phyloP scores from a whole-genome alignment of 2,329 filamentous ascomycete genomes.

The Ascochyta koolunga region DNA sequence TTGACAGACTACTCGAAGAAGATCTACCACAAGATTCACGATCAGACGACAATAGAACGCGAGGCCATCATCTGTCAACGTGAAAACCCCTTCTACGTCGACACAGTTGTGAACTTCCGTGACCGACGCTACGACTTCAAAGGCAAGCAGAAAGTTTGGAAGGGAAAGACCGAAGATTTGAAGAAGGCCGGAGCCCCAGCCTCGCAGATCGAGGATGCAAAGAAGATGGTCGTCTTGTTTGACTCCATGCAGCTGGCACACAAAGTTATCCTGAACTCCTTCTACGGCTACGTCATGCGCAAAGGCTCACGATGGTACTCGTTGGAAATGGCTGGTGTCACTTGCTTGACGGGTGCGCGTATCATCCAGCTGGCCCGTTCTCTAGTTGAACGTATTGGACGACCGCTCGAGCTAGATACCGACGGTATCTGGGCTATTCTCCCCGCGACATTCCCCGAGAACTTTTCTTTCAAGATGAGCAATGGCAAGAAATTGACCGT shows the following conservation, averaged over 20 bases:
- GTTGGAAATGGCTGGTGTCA: slow-evolving; percentile 98
- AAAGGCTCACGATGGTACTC: slow-evolving; percentile 99
- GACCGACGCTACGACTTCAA: slow-evolving; percentile 99
- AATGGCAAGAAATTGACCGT: slow-evolving; percentile 96
- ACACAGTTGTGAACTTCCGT: slow-evolving; percentile 94
- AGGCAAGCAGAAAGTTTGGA: slow-evolving; percentile 97
- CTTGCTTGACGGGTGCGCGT: slow-evolving; percentile 90
- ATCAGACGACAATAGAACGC: slow-evolving; percentile 86
- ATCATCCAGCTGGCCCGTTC: slow-evolving; percentile 97
- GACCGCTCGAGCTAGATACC: slow-evolving; percentile 92
- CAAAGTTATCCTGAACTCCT: slow-evolving; percentile 98
- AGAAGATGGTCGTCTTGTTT: slow-evolving; percentile 98
- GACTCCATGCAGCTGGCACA: slow-evolving; percentile 96
- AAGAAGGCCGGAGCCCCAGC: slow-evolving; percentile 80
- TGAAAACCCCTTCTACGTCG: slow-evolving; percentile 97
- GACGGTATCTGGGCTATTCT: slow-evolving; percentile 99
- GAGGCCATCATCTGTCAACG: slow-evolving; percentile 98
- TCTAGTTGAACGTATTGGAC: slow-evolving; percentile 89
- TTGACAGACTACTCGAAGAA: slow-evolving; percentile 95
- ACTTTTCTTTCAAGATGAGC: slow-evolving; percentile 91
- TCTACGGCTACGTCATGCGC: slow-evolving; percentile 99
- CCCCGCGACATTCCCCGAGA: slow-evolving; percentile 93
- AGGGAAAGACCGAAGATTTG: slow-evolving; percentile 87
- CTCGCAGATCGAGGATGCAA: slow-evolving; percentile 85
- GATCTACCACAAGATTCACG: slow-evolving; percentile 99